Evolutionary conservation across 371 early-diverging fungal genomes (phyloP), one percentile per base, ranked within the genome.

Genomic region (Mortierella sp.): DNA sequence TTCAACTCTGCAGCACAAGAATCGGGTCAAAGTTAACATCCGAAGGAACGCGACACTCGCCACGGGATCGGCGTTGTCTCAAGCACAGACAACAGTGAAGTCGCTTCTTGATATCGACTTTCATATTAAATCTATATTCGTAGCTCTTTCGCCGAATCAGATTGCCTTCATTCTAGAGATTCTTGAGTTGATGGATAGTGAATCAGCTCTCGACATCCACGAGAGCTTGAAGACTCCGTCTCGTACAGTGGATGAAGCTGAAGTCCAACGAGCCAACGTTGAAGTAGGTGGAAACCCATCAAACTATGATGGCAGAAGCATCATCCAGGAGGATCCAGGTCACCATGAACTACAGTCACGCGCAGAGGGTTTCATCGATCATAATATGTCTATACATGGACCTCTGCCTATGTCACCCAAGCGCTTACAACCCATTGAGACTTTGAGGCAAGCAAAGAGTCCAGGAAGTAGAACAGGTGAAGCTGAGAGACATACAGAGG

Each of bases 161-260:
- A 61, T 83, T 28, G 82, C 74, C 8, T 83, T 76, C 62, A 45
- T 83, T 23, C 60, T 72, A 34, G 84, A 83, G 35, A 70, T 83
- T 3, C 74, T 76, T 23, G 58, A 59, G 26, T 17, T 76, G 10
- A 77, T 73, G 63, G 68, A 65, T 2, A 51, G 57, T 31, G 67
- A 66, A 6, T 53, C 69, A 22, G 23, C 53, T 13, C 22, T 29
- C 9, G 67, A 69, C 1, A 19, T 7, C 15, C 62, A 13, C 23
- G 57, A 28, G 1, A 22, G n/a, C 8, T 53, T n/a, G 19, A 65
- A 53, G 23, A 40, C 43, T 22, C 61, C 19, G 7, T 2, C 49
- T 3, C 47, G 37, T 9, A n/a, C 60, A 17, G 45, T 23, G 22
- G 37, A 57, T 12, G 28, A 42, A 37, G 7, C 40, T 19, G 35